Conservation (phyloP, 164 flowering plant species). For the Vitis vinifera region DNA sequence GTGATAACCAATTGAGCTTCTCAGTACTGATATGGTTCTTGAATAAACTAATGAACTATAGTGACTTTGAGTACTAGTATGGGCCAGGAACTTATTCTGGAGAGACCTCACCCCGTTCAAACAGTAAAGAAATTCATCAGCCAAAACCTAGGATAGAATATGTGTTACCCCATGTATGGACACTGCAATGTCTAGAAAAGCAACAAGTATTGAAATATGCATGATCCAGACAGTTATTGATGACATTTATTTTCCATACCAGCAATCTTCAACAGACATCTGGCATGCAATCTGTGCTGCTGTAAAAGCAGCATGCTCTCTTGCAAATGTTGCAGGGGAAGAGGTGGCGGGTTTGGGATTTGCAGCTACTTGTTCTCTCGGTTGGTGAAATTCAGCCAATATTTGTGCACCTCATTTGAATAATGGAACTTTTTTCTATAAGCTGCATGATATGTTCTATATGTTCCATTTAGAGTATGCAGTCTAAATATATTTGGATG, state of each 20-base stretch:
- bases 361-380: slow-evolving; percentile 98
- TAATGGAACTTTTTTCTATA: neutral
- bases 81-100: neutral
- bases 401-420: neutral
- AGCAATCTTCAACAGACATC: slow-evolving; percentile 99
- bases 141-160: too few relatives aligned
- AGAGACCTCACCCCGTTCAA: neutral
- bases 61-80: neutral
- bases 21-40: neutral
- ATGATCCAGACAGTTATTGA: neutral
- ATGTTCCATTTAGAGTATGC: neutral
- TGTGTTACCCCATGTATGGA: too few relatives aligned
- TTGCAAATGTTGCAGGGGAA: slow-evolving; percentile 64
- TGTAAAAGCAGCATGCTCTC: slow-evolving; percentile 80
- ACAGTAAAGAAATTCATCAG: too few relatives aligned
- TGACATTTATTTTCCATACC: slow-evolving; percentile 13
- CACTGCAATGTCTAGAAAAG: neutral
- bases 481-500: neutral
- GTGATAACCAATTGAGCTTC: slow-evolving; percentile 32
- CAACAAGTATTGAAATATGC: neutral
- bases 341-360: slow-evolving; percentile 86
- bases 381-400: slow-evolving; percentile 38
- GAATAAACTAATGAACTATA: neutral
- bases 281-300: slow-evolving; percentile 97
- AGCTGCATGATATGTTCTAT: neutral